phyloP scores from a whole-genome alignment of 352 stramenopile species.

The Pythium diclinum region DNA sequence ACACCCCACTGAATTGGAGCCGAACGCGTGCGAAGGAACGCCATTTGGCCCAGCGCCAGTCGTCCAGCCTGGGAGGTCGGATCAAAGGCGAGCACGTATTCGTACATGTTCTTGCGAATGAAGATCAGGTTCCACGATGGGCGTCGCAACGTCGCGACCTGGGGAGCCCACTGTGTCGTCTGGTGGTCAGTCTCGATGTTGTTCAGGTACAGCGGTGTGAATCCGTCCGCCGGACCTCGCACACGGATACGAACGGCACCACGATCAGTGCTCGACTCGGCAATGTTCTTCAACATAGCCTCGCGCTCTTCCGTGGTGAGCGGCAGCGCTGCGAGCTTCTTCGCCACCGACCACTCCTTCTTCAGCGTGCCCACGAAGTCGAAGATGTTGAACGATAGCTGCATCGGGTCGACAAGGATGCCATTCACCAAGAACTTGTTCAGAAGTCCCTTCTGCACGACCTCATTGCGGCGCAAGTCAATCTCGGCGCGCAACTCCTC shows the following conservation, averaged over 20 bases:
- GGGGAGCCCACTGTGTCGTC: conserved; percentile 42
- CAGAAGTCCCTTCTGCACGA: conserved; percentile 31
- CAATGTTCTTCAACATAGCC: conserved; percentile 59
- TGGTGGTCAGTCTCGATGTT: conserved; percentile 73
- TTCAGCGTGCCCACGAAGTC: conserved; percentile 83
- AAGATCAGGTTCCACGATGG: conserved; percentile 83
- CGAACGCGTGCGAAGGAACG: conserved; percentile 66
- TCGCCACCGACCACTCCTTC: conserved; percentile 71
- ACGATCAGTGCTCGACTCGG: conserved; percentile 43
- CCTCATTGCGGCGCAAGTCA: conserved; percentile 35
- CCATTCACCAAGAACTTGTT: conserved; percentile 89
- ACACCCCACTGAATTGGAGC: conserved; percentile 77
- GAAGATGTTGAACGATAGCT: conserved; percentile 91
- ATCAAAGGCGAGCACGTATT: conserved; percentile 73
- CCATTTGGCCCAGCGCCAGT: conserved; percentile 50
- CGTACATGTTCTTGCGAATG: conserved; percentile 86
- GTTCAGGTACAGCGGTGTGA: conserved; percentile 75
- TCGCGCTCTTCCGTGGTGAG: conserved; percentile 47
- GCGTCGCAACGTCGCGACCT: conserved; percentile 44
- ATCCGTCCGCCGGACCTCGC: conserved; percentile 51
- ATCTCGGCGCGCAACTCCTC: conserved; percentile 47
- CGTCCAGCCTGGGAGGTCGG: conserved; percentile 49
- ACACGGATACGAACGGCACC: conserved; percentile 59
- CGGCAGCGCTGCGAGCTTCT: conserved; percentile 53
- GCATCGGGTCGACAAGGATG: conserved; percentile 70